Conservation (phyloP, 1,139 yeast species). For the Cylindricascospora bacillispora region DNA sequence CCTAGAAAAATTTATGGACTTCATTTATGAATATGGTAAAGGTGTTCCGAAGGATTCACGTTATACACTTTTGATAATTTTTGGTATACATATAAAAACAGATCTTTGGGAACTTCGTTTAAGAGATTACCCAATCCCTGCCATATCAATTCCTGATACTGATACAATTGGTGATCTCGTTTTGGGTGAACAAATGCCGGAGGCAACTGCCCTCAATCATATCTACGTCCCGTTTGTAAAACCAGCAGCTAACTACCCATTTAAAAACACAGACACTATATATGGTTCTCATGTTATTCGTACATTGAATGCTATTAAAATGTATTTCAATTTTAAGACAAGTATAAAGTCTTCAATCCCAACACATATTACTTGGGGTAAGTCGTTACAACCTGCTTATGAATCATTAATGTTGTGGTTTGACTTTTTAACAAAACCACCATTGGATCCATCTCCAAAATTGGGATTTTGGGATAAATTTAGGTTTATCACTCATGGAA, state of each 20-base stretch:
- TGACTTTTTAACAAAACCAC: conserved; percentile 67
- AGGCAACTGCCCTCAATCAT: conserved; percentile 34
- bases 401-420: conserved; percentile 65
- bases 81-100: conserved; percentile 30
- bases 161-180: conserved; percentile 35
- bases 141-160: conserved; percentile 29
- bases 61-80: conserved; percentile 54
- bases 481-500: conserved; percentile 41
- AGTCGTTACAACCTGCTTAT: conserved; percentile 64
- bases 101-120: conserved; percentile 40
- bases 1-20: conserved; percentile 37
- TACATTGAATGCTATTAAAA: conserved; percentile 44
- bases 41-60: conserved; percentile 55
- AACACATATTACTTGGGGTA: conserved; percentile 72
- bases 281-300: conserved; percentile 49
- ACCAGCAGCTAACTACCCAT: conserved; percentile 15
- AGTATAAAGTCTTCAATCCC: conserved; percentile 42
- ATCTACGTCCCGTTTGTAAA: conserved; percentile 48
- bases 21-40: conserved; percentile 60
- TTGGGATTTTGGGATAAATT: conserved; percentile 68
- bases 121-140: conserved; percentile 48
- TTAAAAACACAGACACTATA: conserved; percentile 35
- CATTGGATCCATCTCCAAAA: conserved; percentile 66
- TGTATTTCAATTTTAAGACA: conserved; percentile 47
- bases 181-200: conserved; percentile 38